Evolutionary conservation across 208 protist species (phyloP).

Genomic region (Trypanosoma cruzi): DNA sequence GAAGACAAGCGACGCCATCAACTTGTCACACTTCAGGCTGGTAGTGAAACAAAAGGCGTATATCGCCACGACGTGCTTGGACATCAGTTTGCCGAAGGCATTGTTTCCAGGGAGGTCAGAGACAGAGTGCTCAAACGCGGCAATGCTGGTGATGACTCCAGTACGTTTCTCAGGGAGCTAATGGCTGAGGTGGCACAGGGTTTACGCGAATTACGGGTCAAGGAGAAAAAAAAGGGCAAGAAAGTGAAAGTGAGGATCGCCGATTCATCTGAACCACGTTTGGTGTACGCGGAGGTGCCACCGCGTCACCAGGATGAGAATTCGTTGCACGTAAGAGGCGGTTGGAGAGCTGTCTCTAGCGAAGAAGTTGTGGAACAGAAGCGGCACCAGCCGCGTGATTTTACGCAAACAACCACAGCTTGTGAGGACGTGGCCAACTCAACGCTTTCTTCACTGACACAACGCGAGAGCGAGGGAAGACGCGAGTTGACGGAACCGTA

Average conservation of each 20-base stretch:
- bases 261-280: background rate
- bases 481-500: conserved; percentile 15
- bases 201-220: conserved; percentile 8
- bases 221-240: conserved; percentile 4
- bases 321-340: background rate
- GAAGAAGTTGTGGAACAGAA: background rate
- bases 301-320: background rate
- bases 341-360: background rate
- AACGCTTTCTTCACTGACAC: conserved; percentile 24
- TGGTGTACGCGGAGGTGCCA: conserved; percentile 25
- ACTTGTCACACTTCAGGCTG: conserved; percentile 9
- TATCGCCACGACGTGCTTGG: conserved; percentile 27
- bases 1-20: conserved; percentile 18
- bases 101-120: background rate
- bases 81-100: conserved; percentile 13
- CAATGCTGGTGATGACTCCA: conserved; percentile 1
- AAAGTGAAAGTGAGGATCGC: conserved; percentile 3
- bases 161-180: conserved; percentile 22
- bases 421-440: conserved; percentile 8
- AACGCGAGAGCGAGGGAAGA: conserved; percentile 14
- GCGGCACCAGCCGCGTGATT: background rate
- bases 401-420: background rate
- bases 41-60: background rate
- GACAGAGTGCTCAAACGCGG: background rate
- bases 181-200: conserved; percentile 16